Evolutionary conservation across 768 basidiomycete genomes (phyloP), one percentile per base, ranked within the genome.

Genomic region (Boletus sensibilis): DNA sequence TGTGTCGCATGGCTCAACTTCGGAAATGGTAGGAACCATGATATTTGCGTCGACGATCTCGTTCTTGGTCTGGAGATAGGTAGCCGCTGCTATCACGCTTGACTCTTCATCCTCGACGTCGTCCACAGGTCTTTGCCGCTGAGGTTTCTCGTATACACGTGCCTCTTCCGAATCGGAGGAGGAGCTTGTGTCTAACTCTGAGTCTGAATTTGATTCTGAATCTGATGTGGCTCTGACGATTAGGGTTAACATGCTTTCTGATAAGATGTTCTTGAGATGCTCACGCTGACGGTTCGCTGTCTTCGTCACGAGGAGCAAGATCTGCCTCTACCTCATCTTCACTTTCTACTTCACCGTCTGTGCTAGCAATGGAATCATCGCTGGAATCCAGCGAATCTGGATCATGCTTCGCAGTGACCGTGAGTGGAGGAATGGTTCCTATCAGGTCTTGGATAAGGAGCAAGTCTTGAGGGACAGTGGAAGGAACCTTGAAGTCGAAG

Each of bases 301-400:
- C 78, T 20, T 78, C 76, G 20, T 79, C 81, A 23, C 74, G 58
- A 23, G 65, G 68, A 20, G 79, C 76, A 29, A 87, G 78, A 56
- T 79, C 79, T n/a, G 82, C 86, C 58, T 86, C 87, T 43, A 90
- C 84, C 67, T 90, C 90, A 38, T 84, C 83, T 65, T 88, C 88
- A 57, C 88, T 90, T 53, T 79, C 82, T 38, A 70, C 72, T 43
- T 82, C 82, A 56, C 68, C 67, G 20, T 76, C 77, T 18, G 84
- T 81, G 61, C 84, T 86, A 55, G 76, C 73, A 51, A 83, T 83
- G 16, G 66, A 73, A 63, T 80, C 78, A 51, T 84, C 79, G 12
- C 75, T 69, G 16, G 66, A 58, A 39, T 63, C 54, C 49, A 18
- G 41, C 29, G 34, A 49, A 35, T 53, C 62, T 14, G 41, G 25